Evolutionary conservation across 441 rosid species (phyloP).

Genomic region (Adansonia rubrostipa): DNA sequence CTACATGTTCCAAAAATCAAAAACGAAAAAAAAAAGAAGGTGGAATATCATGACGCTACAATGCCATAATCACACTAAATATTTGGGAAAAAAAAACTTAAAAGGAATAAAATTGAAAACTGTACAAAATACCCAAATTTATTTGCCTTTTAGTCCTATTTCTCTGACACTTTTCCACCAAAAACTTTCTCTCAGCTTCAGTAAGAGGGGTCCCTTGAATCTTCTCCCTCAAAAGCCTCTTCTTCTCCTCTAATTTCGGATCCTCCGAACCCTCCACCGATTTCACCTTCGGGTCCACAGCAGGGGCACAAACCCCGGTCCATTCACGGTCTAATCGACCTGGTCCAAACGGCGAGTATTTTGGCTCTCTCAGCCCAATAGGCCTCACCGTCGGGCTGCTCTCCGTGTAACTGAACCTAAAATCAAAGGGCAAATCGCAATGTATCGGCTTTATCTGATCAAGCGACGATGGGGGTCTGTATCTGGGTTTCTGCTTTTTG

Average conservation of each 20-base stretch:
- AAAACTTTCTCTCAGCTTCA: conserved; percentile 71
- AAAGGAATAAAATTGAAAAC: neutral
- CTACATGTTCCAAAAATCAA: neutral
- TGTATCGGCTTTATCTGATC: conserved; percentile 51
- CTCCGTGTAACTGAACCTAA: conserved; percentile 84
- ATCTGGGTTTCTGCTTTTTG: conserved; percentile 61
- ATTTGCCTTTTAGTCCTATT: conserved; percentile 69
- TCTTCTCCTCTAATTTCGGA: conserved; percentile 74
- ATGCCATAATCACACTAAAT: neutral
- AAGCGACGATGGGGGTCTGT: conserved; percentile 84
- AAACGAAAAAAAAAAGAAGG: too few species aligned
- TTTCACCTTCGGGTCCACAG: conserved; percentile 59
- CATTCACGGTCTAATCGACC: conserved; percentile 70
- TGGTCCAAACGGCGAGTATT: conserved; percentile 91
- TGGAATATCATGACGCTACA: neutral
- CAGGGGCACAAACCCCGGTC: conserved; percentile 94
- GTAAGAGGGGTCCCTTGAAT: conserved; percentile 70
- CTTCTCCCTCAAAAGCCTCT: conserved; percentile 56
- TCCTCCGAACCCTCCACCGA: conserved; percentile 68
- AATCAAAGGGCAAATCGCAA: conserved; percentile 79
- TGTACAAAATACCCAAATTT: conserved; percentile 56
- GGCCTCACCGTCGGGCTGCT: conserved; percentile 67
- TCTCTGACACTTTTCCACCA: conserved; percentile 69
- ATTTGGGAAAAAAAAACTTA: neutral
- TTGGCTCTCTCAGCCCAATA: conserved; percentile 86